Conservation (phyloP, 345 rosid species). For the Linum trigynum region DNA sequence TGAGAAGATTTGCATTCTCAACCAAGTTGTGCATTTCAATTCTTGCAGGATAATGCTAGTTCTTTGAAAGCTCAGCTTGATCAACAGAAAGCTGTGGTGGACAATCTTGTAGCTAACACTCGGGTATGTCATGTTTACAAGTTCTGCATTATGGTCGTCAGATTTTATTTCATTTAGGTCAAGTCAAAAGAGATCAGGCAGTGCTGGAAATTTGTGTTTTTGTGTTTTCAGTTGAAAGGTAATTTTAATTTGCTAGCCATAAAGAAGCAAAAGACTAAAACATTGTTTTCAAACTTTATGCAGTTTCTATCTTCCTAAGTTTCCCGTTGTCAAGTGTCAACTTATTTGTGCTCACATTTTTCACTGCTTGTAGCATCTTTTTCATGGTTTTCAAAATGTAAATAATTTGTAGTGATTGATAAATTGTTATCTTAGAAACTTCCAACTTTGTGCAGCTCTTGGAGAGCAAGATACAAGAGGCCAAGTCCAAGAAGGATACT, state of each 20-base stretch:
- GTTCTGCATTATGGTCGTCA: neutral
- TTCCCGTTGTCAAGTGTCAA: too few relatives aligned
- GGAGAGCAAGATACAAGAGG: slow-evolving; percentile 99
- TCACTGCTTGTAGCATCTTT: too few relatives aligned
- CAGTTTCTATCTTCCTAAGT: too few relatives aligned
- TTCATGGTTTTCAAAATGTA: too few relatives aligned
- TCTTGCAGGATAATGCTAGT: slow-evolving; percentile 52
- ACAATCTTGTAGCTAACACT: slow-evolving; percentile 67
- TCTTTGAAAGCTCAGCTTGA: slow-evolving; percentile 57
- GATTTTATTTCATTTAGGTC: too few relatives aligned
- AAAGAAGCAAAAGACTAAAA: too few relatives aligned
- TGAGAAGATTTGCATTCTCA: neutral
- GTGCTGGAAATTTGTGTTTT: neutral
- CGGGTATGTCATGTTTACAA: slow-evolving; percentile 32
- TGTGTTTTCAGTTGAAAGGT: too few relatives aligned
- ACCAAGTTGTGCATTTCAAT: neutral
- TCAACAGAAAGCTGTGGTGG: slow-evolving; percentile 58
- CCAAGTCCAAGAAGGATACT: slow-evolving; percentile 93
- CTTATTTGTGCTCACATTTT: too few relatives aligned
- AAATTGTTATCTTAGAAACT: too few relatives aligned
- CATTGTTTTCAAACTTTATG: too few relatives aligned
- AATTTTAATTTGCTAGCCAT: too few relatives aligned
- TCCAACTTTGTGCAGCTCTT: slow-evolving; percentile 44
- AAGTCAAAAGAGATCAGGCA: neutral
- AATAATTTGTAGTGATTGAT: too few relatives aligned